A percentile compares a stretch with the other conserved stretches of the same genome.
These are phyloP conservation scores for Letharia columbiana DNA, from an alignment of 495 filamentous ascomycete species.

Conservation along the genomic window DNA sequence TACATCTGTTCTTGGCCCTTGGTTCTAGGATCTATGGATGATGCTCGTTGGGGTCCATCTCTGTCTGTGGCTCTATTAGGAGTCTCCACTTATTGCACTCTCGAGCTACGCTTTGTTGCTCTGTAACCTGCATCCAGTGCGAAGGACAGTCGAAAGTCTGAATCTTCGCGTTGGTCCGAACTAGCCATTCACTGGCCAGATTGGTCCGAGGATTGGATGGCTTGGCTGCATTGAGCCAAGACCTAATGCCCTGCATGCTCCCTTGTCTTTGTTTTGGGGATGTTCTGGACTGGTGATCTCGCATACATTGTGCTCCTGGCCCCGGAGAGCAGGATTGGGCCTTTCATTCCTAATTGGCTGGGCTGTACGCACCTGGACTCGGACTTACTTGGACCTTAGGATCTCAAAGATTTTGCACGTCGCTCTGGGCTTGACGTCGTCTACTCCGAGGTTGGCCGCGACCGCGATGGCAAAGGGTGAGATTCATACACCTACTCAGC, in stretches of 20 bases:
- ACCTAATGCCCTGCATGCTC: slow-evolving; percentile 1
- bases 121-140: slow-evolving; percentile 3
- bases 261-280: slow-evolving; percentile 10
- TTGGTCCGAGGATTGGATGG: slow-evolving; percentile 8
- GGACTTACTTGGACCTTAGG: slow-evolving; percentile 69
- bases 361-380: slow-evolving; percentile 36
- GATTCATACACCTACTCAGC: slow-evolving; percentile 30
- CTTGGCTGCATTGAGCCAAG: slow-evolving; percentile 6
- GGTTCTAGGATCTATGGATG: slow-evolving; percentile 12
- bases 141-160: slow-evolving; percentile 9
- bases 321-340: slow-evolving; percentile 22
- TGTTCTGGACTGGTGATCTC: slow-evolving; percentile 13
- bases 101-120: not conserved
- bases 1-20: slow-evolving; percentile 22
- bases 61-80: slow-evolving; percentile 6
- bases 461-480: slow-evolving; percentile 88
- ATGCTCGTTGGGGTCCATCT: slow-evolving; percentile 14
- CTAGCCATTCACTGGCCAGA: slow-evolving; percentile 2
- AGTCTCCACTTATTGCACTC: not conserved
- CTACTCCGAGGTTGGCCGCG: slow-evolving; percentile 91
- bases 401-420: slow-evolving; percentile 98
- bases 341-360: slow-evolving; percentile 29
- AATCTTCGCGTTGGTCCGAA: slow-evolving; percentile 4
- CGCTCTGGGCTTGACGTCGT: slow-evolving; percentile 95
- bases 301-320: slow-evolving; percentile 24